Evolutionary conservation across 2,329 filamentous ascomycete genomes (phyloP).

Genomic region (Atkinsonella hypoxylon): DNA sequence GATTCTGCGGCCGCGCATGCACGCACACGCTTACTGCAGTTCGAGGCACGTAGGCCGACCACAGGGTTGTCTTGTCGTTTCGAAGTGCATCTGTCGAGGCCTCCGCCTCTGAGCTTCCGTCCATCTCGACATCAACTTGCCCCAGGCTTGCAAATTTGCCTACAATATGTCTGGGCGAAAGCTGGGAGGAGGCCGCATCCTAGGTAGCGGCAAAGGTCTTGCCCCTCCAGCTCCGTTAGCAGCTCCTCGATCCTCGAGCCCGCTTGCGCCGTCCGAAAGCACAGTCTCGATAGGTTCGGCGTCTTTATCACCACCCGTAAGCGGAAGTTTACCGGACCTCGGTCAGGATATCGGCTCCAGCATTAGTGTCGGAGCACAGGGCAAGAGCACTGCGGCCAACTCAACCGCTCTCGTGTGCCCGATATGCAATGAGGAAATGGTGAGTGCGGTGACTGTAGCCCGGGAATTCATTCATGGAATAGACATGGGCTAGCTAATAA

Average conservation of each 20-base stretch:
- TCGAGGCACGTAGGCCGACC: constrained; percentile 22
- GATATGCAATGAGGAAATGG: constrained; percentile 99
- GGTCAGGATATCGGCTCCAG: constrained; percentile 70
- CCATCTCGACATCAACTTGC: neutral
- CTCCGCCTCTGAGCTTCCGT: neutral
- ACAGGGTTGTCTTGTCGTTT: constrained; percentile 19
- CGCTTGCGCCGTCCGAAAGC: constrained; percentile 50
- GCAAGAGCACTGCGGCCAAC: constrained; percentile 35
- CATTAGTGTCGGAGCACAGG: constrained; percentile 53
- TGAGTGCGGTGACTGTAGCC: constrained; percentile 25
- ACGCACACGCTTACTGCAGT: constrained; percentile 13
- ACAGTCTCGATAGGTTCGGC: constrained; percentile 68
- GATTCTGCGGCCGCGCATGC: constrained; percentile 3
- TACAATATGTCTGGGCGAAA: constrained; percentile 65
- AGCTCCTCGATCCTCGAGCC: constrained; percentile 35
- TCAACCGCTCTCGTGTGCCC: constrained; percentile 70
- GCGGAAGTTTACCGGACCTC: constrained; percentile 54
- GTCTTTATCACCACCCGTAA: constrained; percentile 46
- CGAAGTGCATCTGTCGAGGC: constrained; percentile 5
- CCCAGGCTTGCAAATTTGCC: neutral
- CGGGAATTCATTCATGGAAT: neutral
- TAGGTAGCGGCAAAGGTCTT: constrained; percentile 77
- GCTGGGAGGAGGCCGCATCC: constrained; percentile 82
- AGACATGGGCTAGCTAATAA: neutral
- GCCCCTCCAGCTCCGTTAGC: constrained; percentile 44